Conservation (phyloP, 2,329 filamentous ascomycete genomes). For the Mycosphaerella sp. region DNA sequence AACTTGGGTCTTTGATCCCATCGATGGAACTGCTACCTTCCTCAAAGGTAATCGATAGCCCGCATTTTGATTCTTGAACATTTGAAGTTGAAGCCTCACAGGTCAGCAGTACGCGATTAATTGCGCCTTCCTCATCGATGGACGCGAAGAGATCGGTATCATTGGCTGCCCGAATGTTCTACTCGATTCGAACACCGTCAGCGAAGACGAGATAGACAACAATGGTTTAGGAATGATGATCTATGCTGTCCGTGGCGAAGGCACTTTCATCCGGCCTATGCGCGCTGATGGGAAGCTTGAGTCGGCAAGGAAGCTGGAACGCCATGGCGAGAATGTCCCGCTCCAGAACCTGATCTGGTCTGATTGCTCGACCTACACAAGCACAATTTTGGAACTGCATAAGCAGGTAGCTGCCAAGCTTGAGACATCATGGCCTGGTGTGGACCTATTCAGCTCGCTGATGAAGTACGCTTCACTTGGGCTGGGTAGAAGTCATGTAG, state of each 20-base stretch:
- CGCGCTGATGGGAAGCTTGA: constrained; percentile 16
- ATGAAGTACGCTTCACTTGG: constrained; percentile 36
- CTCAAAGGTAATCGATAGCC: constrained; percentile 37
- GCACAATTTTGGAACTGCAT: constrained; percentile 37
- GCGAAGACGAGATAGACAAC: constrained; percentile 43
- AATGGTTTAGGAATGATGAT: constrained; percentile 45
- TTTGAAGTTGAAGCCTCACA: too few relatives aligned
- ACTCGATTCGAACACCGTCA: constrained; percentile 39
- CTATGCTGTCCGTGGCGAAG: constrained; percentile 45
- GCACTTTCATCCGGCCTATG: constrained; percentile 35
- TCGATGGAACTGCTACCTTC: constrained; percentile 60
- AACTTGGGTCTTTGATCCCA: constrained; percentile 59
- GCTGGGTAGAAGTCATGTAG: constrained; percentile 19
- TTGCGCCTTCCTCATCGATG: constrained; percentile 53
- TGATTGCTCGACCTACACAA: constrained; percentile 41
- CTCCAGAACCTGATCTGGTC: constrained; percentile 41
- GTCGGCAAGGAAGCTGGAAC: constrained; percentile 14
- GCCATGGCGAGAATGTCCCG: constrained; percentile 21
- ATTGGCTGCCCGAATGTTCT: constrained; percentile 58
- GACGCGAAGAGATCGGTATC: constrained; percentile 53
- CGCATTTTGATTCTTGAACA: too few relatives aligned
- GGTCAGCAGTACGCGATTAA: constrained; percentile 58
- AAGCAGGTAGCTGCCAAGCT: constrained; percentile 36
- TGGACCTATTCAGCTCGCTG: constrained; percentile 49
- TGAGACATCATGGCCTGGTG: constrained; percentile 43